Percentiles rank a stretch among this genome's conserved stretches.
Evolutionary conservation across 2,329 filamentous ascomycete genomes (phyloP).

Genomic region (Epichloe glyceriae): DNA sequence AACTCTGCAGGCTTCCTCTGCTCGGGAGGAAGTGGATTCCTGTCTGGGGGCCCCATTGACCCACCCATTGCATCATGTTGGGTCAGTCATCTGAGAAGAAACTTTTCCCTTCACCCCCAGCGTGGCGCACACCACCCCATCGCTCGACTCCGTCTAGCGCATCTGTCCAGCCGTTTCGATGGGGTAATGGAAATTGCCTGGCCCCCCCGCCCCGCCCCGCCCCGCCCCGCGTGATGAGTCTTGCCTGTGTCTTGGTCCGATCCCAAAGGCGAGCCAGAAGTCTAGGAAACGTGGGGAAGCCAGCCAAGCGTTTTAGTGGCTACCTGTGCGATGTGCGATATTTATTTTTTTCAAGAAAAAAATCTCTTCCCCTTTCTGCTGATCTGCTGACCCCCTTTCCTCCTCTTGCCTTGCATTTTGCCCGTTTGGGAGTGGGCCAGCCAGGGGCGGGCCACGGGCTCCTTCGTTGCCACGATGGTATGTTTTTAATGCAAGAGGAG

Average conservation of each 20-base stretch:
- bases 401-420: background rate
- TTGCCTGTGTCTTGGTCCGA: background rate
- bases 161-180: background rate
- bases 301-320: constrained; percentile 2
- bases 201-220: too few relatives aligned
- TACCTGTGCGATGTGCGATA: background rate
- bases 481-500: too few relatives aligned
- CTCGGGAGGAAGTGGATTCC: too few relatives aligned
- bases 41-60: too few relatives aligned
- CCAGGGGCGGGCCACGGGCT: too few relatives aligned
- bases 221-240: too few relatives aligned
- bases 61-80: too few relatives aligned
- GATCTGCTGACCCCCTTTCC: constrained; percentile 5
- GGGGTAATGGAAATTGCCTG: background rate
- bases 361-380: too few relatives aligned
- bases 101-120: background rate
- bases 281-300: constrained; percentile 2
- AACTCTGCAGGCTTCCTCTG: too few relatives aligned
- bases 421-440: background rate
- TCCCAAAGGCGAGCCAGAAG: background rate
- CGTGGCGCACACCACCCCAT: too few relatives aligned
- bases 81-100: constrained; percentile 3
- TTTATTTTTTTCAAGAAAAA: background rate
- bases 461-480: too few relatives aligned
- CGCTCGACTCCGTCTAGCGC: too few relatives aligned